Percentiles rank a stretch among this genome's conserved stretches.
Evolutionary conservation across 2,329 filamentous ascomycete species (phyloP).

Genomic region (Botrytis aclada): DNA sequence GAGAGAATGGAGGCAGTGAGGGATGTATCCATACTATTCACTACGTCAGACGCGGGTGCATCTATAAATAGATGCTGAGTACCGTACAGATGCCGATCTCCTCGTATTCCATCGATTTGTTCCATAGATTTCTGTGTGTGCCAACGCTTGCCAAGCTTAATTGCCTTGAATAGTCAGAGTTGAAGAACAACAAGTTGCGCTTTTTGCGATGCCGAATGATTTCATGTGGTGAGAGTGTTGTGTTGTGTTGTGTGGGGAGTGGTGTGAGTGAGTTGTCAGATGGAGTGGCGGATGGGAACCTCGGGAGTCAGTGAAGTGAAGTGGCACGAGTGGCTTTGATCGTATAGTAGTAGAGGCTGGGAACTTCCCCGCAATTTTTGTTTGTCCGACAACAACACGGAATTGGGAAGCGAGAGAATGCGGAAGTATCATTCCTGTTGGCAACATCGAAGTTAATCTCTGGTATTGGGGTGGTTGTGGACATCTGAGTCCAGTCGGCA

Average conservation of each 20-base stretch:
- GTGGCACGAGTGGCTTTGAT: background rate
- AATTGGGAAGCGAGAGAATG: background rate
- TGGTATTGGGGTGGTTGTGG: background rate
- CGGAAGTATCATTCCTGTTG: background rate
- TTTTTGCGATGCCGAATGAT: background rate
- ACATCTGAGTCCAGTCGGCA: background rate
- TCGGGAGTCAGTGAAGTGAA: background rate
- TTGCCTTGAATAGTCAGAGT: background rate
- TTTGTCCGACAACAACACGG: background rate
- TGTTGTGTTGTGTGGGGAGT: background rate
- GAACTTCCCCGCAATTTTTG: background rate
- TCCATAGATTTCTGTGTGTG: background rate
- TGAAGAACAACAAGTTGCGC: background rate
- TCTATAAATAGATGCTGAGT: background rate
- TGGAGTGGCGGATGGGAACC: background rate
- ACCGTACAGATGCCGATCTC: slow-evolving; percentile 4
- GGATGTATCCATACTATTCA: background rate
- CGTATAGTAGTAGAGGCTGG: no score
- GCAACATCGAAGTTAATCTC: background rate
- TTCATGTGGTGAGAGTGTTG: background rate
- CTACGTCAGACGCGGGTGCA: background rate
- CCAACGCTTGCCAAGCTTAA: background rate
- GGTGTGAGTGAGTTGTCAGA: slow-evolving; percentile 3
- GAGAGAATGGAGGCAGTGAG: background rate
- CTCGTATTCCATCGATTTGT: slow-evolving; percentile 1